These are phyloP conservation scores for Mortierella antarctica DNA, from an alignment of 192 early-diverging fungal species.

Conservation along the genomic window DNA sequence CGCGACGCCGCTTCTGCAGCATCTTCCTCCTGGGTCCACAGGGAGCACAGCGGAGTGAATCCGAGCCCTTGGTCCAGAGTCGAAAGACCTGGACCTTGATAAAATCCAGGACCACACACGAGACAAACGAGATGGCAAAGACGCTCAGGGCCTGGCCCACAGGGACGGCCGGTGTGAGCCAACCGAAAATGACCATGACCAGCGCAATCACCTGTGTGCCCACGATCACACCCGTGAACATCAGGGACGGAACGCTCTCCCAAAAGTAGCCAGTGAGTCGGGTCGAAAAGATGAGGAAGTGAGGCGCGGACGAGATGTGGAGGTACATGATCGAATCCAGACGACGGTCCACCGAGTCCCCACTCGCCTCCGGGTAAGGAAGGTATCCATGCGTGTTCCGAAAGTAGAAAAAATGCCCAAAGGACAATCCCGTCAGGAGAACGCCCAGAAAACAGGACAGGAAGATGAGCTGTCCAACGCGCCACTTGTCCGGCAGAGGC, in stretches of 20 bases:
- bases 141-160: conserved; percentile 61
- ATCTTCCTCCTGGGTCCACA: conserved; percentile 34
- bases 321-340: conserved; percentile 81
- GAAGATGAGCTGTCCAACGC: conserved; percentile 73
- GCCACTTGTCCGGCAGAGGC: conserved; percentile 77
- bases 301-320: conserved; percentile 77
- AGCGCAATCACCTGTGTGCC: conserved; percentile 80
- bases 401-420: conserved; percentile 75
- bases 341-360: conserved; percentile 19
- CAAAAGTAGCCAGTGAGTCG: conserved; percentile 72
- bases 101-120: conserved; percentile 70
- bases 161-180: conserved; percentile 55
- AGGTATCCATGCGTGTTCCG: conserved; percentile 34
- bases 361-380: conserved; percentile 32
- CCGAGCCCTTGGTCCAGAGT: conserved; percentile 19
- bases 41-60: conserved; percentile 35
- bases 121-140: conserved; percentile 63
- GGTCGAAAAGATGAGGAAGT: conserved; percentile 84
- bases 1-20: conserved; percentile 15
- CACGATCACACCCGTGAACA: conserved; percentile 68
- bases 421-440: conserved; percentile 68
- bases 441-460: conserved; percentile 71
- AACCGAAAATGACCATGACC: conserved; percentile 63
- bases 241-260: conserved; percentile 63
- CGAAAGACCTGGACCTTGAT: conserved; percentile 69